phyloP scores from a whole-genome alignment of 208 protist species.

The Leishmania aethiopica region DNA sequence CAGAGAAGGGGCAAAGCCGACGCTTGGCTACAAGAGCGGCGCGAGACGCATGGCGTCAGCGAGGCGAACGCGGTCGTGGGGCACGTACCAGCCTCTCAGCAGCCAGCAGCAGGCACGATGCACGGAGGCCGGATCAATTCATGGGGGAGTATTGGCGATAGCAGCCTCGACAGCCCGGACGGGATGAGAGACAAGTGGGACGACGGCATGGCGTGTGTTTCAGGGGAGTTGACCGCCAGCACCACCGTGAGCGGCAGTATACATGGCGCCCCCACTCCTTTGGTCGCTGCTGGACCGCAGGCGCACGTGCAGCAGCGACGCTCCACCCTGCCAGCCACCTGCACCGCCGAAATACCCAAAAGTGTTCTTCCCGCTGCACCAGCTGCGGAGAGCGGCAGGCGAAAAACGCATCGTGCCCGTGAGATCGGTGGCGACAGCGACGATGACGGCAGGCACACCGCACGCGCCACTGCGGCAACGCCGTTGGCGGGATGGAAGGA shows the following conservation, averaged over 20 bases:
- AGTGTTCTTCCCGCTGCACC: background rate
- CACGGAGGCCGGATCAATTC: slow-evolving; percentile 12
- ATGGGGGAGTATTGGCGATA: slow-evolving; percentile 11
- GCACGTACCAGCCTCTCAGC: background rate
- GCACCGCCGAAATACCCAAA: background rate
- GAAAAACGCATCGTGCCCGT: background rate
- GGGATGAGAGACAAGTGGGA: background rate
- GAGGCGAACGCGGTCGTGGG: background rate
- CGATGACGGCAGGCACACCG: background rate
- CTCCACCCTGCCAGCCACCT: background rate
- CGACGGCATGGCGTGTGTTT: background rate
- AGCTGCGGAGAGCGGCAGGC: background rate
- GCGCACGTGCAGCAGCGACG: background rate
- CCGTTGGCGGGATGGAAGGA: background rate
- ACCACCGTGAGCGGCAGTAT: background rate
- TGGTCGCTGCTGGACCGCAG: background rate
- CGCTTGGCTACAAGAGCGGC: background rate
- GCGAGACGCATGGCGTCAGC: background rate
- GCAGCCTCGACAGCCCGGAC: background rate
- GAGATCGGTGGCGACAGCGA: background rate
- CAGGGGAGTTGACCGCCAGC: background rate
- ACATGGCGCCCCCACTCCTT: background rate
- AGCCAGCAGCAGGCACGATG: background rate
- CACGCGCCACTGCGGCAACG: background rate
- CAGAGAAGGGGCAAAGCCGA: background rate